phyloP scores from a whole-genome alignment of 495 filamentous ascomycete genomes.

The Thermothielavioides terrestris region DNA sequence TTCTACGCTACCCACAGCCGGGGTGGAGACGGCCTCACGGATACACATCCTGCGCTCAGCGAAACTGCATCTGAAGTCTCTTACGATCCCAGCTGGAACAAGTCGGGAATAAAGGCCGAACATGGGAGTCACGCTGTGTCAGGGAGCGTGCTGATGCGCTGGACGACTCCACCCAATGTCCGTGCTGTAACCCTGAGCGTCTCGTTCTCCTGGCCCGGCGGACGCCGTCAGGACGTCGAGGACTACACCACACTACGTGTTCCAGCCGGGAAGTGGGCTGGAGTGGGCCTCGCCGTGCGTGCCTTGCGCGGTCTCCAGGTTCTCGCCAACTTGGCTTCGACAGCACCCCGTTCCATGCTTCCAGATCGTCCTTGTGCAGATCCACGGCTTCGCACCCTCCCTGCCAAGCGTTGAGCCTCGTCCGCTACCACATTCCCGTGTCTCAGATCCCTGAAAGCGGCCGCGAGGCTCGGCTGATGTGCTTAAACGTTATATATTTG shows the following conservation, averaged over 20 bases:
- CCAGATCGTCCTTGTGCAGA: background rate
- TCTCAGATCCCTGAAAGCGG: constrained; percentile 10
- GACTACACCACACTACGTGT: background rate
- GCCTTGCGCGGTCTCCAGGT: background rate
- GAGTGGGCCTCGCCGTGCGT: background rate
- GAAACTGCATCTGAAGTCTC: background rate
- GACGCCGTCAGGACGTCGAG: background rate
- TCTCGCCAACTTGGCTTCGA: background rate
- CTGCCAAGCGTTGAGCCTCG: constrained; percentile 12
- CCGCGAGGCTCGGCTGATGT: no score
- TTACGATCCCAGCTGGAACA: background rate
- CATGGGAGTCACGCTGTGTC: background rate
- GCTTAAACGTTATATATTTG: no score
- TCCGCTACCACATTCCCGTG: constrained; percentile 13
- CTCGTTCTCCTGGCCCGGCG: constrained; percentile 15
- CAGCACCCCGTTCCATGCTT: background rate
- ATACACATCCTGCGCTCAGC: background rate
- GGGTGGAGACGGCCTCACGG: no score
- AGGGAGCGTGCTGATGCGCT: constrained; percentile 8
- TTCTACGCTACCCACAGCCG: no score
- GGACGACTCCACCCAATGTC: constrained; percentile 11
- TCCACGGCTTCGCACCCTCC: background rate
- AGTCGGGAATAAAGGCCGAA: background rate
- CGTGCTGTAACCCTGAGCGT: constrained; percentile 18
- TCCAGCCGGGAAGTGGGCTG: background rate